phyloP scores from a whole-genome alignment of 2,329 filamentous ascomycete species.

The Diaporthe destruens region DNA sequence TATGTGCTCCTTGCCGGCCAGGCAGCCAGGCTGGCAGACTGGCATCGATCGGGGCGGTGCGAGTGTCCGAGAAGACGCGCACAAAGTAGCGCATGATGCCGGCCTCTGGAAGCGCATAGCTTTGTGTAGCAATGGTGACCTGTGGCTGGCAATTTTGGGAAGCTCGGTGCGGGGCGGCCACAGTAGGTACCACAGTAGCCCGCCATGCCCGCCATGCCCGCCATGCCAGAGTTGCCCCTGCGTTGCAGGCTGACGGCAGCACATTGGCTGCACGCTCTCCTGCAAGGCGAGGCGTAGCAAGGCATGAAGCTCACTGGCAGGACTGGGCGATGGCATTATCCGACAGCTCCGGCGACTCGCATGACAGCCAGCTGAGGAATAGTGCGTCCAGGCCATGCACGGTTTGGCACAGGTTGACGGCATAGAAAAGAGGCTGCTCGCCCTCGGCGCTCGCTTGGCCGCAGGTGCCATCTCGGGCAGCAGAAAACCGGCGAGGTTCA shows the following conservation, averaged over 20 bases:
- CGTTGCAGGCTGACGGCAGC: conserved; percentile 34
- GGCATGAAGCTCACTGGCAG: conserved; percentile 37
- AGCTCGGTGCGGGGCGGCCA: conserved; percentile 19
- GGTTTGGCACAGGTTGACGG: not conserved
- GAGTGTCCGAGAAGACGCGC: not conserved
- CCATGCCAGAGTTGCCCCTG: not conserved
- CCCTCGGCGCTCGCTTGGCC: not conserved
- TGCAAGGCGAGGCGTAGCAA: conserved; percentile 15
- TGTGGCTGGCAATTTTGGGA: conserved; percentile 33
- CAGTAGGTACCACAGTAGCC: conserved; percentile 8
- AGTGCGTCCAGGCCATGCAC: not conserved
- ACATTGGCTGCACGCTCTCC: conserved; percentile 6
- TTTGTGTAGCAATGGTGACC: conserved; percentile 7
- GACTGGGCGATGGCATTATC: not conserved
- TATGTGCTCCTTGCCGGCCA: not conserved
- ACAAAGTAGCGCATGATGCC: conserved; percentile 28
- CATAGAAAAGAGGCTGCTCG: conserved; percentile 10
- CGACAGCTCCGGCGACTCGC: conserved; percentile 15
- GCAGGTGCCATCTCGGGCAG: not conserved
- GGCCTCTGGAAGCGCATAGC: conserved; percentile 12
- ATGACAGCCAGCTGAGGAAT: conserved; percentile 2
- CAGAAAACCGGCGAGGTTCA: not conserved
- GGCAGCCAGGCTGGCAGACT: not conserved
- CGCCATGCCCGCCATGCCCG: conserved; percentile 17
- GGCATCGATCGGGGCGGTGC: conserved; percentile 10